These are phyloP conservation scores for Tubosaeta sp. DNA, from an alignment of 768 basidiomycete genomes.

Conservation along the genomic window DNA sequence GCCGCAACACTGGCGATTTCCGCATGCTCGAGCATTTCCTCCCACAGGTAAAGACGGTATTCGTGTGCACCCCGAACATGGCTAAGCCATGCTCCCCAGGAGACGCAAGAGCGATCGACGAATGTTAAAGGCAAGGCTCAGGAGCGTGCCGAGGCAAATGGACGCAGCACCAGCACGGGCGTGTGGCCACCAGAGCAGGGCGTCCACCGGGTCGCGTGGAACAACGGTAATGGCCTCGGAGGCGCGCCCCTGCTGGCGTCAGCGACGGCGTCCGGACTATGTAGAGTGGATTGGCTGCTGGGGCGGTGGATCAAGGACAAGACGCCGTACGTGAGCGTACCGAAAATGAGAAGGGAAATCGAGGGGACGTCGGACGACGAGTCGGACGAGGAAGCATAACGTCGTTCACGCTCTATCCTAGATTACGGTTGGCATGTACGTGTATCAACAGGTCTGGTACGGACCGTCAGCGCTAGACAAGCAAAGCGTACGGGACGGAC, in stretches of 20 bases:
- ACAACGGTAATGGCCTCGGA: constrained; percentile 64
- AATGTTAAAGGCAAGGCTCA: constrained; percentile 33
- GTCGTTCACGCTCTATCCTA: background rate
- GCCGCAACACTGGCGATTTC: constrained; percentile 65
- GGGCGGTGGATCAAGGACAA: constrained; percentile 71
- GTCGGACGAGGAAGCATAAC: constrained; percentile 23
- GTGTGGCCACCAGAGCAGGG: constrained; percentile 80
- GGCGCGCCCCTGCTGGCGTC: constrained; percentile 63
- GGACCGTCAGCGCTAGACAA: background rate
- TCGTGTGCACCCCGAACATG: background rate
- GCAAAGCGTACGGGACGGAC: background rate
- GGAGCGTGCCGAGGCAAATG: constrained; percentile 15
- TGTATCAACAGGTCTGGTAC: background rate
- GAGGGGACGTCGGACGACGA: constrained; percentile 37
- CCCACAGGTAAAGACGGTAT: constrained; percentile 59
- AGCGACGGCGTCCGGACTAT: constrained; percentile 80
- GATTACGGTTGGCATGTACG: background rate
- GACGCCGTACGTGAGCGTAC: constrained; percentile 62
- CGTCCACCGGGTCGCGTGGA: constrained; percentile 80
- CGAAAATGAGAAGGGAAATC: constrained; percentile 58
- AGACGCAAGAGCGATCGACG: constrained; percentile 39
- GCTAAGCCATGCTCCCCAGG: constrained; percentile 29
- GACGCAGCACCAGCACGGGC: constrained; percentile 42
- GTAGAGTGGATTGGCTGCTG: constrained; percentile 74
- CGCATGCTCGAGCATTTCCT: constrained; percentile 87